A percentile compares a stretch with the other conserved stretches of the same genome.
phyloP scores from a whole-genome alignment of 495 filamentous ascomycete genomes.

The Neurospora cerealis region DNA sequence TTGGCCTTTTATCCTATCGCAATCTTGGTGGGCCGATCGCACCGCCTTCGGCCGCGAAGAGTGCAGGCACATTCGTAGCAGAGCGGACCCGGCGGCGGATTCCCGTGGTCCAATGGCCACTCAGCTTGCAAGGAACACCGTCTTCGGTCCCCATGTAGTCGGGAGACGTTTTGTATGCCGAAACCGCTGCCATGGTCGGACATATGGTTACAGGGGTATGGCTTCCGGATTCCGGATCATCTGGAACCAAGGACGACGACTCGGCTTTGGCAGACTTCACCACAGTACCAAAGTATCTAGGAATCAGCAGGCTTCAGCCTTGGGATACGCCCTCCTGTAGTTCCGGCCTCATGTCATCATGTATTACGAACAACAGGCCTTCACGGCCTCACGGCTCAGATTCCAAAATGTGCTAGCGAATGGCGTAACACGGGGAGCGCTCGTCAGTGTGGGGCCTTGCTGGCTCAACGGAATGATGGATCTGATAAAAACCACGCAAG shows the following conservation, averaged over 20 bases:
- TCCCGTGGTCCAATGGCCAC: not conserved
- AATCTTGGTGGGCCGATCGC: not conserved
- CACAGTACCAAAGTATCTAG: not conserved
- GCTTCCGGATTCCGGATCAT: not conserved
- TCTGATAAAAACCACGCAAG: not conserved
- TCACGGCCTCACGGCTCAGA: not conserved
- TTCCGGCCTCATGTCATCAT: not conserved
- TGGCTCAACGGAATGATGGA: not conserved
- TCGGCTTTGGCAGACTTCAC: not conserved
- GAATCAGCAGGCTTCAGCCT: not conserved
- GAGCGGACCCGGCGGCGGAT: not conserved
- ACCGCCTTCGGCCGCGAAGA: not conserved
- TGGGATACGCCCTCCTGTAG: not conserved
- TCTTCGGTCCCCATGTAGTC: not conserved
- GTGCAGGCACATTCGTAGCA: not conserved
- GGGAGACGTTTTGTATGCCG: not conserved
- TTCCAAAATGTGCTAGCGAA: not conserved
- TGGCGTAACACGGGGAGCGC: not conserved
- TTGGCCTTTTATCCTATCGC: not conserved
- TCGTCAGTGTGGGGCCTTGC: not conserved
- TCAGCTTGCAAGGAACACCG: not conserved
- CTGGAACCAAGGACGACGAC: not conserved
- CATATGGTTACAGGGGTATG: not conserved
- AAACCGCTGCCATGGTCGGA: not conserved
- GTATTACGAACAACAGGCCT: not conserved